Conservation (phyloP, 345 rosid genomes). For the Acer campestre region DNA sequence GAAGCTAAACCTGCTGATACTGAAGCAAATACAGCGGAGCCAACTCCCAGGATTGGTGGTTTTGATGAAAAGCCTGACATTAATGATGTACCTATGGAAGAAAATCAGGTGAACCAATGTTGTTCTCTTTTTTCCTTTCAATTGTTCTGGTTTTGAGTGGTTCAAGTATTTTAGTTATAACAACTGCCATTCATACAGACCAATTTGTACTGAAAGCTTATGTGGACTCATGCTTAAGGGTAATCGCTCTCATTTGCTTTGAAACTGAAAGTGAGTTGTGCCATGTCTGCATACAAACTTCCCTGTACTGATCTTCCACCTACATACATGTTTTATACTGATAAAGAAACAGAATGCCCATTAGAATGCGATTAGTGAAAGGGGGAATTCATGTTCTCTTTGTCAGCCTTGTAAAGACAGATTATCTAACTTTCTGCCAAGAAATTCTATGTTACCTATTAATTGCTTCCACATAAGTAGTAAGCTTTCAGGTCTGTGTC, state of each 20-base stretch:
- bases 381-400: not conserved
- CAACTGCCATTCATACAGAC: not conserved
- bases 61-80: conserved; percentile 79
- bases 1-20: conserved; percentile 52
- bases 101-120: conserved; percentile 53
- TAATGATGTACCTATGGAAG: conserved; percentile 73
- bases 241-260: conserved; percentile 1
- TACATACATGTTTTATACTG: not conserved
- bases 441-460: not conserved
- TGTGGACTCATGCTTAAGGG: conserved; percentile 7
- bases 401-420: not conserved
- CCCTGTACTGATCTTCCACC: not conserved
- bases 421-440: not conserved
- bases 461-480: not conserved
- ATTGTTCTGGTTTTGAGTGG: conserved; percentile 3
- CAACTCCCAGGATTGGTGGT: conserved; percentile 35
- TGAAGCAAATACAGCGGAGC: conserved; percentile 39
- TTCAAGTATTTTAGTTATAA: not conserved
- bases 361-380: not conserved
- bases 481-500: conserved; percentile 4
- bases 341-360: not conserved
- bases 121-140: not conserved
- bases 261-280: conserved; percentile 6
- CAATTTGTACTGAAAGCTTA: conserved; percentile 7
- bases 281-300: not conserved